These are phyloP conservation scores for Phyllostachys edulis DNA, from an alignment of 176 grass and related monocot species.

Conservation along the genomic window DNA sequence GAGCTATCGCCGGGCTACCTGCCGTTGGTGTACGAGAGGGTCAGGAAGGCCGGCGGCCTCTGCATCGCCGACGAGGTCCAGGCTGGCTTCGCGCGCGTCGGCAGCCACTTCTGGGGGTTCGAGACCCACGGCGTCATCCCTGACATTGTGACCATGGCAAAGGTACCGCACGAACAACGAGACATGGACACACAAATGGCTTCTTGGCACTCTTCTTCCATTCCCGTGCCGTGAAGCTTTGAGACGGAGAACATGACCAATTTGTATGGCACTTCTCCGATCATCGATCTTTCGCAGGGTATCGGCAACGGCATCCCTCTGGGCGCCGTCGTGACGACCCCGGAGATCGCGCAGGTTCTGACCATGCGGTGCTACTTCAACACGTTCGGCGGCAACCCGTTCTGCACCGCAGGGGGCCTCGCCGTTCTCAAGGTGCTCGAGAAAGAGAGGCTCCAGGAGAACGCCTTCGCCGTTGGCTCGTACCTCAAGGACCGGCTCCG, in stretches of 20 bases:
- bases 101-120: conserved; percentile 97
- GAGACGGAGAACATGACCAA: neutral
- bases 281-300: conserved; percentile 40
- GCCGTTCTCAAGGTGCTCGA: conserved; percentile 87
- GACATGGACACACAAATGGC: neutral
- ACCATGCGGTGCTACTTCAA: conserved; percentile 87
- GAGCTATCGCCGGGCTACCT: conserved; percentile 84
- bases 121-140: conserved; percentile 76
- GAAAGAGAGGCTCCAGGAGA: conserved; percentile 80
- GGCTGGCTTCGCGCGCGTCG: conserved; percentile 75
- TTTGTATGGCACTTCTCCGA: neutral
- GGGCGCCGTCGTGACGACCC: conserved; percentile 87
- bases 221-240: neutral
- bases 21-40: conserved; percentile 62
- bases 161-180: conserved; percentile 40
- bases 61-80: conserved; percentile 98
- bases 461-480: conserved; percentile 67
- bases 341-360: conserved; percentile 84
- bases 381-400: conserved; percentile 89
- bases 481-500: conserved; percentile 76
- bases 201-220: neutral
- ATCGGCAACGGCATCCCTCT: conserved; percentile 97
- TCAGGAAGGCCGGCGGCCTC: conserved; percentile 76
- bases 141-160: conserved; percentile 98
- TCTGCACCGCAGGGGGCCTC: conserved; percentile 72